These are phyloP conservation scores for Suillus americanus DNA, from an alignment of 768 basidiomycete genomes.

Conservation along the genomic window DNA sequence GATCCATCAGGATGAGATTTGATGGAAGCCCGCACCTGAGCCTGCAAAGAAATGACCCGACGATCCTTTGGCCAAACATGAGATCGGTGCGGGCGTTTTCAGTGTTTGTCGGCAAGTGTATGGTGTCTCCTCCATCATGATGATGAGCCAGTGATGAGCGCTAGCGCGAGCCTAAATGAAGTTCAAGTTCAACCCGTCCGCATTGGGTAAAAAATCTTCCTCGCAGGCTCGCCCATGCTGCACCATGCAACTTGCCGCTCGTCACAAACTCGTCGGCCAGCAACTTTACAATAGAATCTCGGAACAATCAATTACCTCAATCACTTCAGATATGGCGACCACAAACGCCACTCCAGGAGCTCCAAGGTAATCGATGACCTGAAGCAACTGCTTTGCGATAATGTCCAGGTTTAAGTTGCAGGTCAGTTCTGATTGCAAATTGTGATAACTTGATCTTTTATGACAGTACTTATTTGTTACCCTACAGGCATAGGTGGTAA, in stretches of 20 bases:
- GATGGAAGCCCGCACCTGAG: conserved; percentile 45
- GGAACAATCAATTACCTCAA: background rate
- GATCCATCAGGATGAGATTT: background rate
- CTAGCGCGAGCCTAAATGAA: background rate
- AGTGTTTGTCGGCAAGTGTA: conserved; percentile 27
- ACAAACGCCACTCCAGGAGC: conserved; percentile 35
- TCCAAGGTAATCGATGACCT: conserved; percentile 60
- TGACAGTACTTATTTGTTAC: background rate
- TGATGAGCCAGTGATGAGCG: background rate
- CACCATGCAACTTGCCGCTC: no score
- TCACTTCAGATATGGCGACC: background rate
- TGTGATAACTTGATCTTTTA: background rate
- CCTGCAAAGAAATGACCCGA: conserved; percentile 56
- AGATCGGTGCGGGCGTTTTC: conserved; percentile 48
- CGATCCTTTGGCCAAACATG: conserved; percentile 52
- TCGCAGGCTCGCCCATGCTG: no score
- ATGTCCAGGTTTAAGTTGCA: conserved; percentile 91
- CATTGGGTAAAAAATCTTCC: background rate
- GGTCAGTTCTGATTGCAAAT: conserved; percentile 47
- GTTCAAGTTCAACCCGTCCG: background rate
- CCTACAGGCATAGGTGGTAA: conserved; percentile 66
- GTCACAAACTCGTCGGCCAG: background rate
- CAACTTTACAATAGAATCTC: no score
- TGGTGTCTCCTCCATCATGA: conserved; percentile 2
- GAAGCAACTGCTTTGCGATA: conserved; percentile 47